Evolutionary conservation across 345 rosid genomes (phyloP).

Genomic region (Ceriops decandra): DNA sequence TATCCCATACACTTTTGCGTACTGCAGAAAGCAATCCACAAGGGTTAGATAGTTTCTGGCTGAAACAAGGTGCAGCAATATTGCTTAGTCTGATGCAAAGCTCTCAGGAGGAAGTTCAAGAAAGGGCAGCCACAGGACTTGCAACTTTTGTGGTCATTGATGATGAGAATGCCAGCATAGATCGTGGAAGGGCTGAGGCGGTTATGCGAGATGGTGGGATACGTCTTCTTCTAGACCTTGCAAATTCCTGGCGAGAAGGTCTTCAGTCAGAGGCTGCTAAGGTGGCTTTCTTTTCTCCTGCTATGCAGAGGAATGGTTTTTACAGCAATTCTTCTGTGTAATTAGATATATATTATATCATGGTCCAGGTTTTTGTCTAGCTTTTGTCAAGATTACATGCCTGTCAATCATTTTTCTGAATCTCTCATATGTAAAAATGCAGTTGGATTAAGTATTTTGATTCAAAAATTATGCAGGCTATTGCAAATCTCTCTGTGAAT

Average conservation of each 20-base stretch:
- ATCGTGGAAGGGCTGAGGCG: constrained; percentile 80
- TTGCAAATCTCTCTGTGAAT: constrained; percentile 41
- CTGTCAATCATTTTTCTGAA: constrained; percentile 6
- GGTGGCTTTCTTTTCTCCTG: constrained; percentile 28
- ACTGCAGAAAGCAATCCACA: constrained; percentile 71
- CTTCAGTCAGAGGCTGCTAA: constrained; percentile 88
- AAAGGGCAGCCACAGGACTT: constrained; percentile 87
- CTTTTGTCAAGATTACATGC: constrained; percentile 2
- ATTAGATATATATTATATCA: background rate
- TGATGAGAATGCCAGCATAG: constrained; percentile 81
- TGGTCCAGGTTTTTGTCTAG: background rate
- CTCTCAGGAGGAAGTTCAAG: constrained; percentile 81
- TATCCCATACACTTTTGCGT: constrained; percentile 67
- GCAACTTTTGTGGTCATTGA: constrained; percentile 82
- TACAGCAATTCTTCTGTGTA: background rate
- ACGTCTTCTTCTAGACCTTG: constrained; percentile 66
- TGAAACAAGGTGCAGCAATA: constrained; percentile 73
- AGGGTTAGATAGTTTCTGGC: constrained; percentile 71
- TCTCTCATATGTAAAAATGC: background rate
- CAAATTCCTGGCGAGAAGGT: constrained; percentile 85
- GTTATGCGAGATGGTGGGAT: constrained; percentile 79
- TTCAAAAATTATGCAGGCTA: constrained; percentile 19
- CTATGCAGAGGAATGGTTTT: constrained; percentile 7
- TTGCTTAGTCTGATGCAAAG: constrained; percentile 72
- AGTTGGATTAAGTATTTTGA: background rate